Conservation (phyloP, 2,329 filamentous ascomycete genomes). For the Teratosphaeria viscida region DNA sequence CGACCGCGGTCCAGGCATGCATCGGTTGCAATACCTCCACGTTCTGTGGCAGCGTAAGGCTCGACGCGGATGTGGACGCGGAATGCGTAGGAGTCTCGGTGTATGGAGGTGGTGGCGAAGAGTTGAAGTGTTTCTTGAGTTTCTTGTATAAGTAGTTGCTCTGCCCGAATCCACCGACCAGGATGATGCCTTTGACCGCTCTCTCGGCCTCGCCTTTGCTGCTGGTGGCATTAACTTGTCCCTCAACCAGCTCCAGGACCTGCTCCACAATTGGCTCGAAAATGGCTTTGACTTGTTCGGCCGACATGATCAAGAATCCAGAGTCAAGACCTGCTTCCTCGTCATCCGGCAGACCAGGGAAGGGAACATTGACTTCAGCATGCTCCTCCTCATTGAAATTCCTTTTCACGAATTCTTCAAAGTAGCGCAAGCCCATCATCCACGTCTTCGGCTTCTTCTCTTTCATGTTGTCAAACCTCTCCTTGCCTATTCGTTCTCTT, state of each 20-base stretch:
- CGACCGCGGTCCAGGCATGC: conserved; percentile 73
- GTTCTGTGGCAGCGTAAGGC: conserved; percentile 30
- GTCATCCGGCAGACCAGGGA: conserved; percentile 66
- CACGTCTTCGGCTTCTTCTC: conserved; percentile 67
- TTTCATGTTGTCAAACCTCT: conserved; percentile 62
- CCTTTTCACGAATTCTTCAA: conserved; percentile 75
- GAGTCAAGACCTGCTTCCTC: conserved; percentile 64
- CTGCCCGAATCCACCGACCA: conserved; percentile 74
- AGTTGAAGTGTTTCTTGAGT: conserved; percentile 56
- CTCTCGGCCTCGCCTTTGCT: conserved; percentile 23
- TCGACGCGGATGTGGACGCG: conserved; percentile 4
- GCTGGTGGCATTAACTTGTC: conserved; percentile 33
- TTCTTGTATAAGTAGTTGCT: conserved; percentile 58
- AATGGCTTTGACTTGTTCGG: conserved; percentile 56
- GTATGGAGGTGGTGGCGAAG: conserved; percentile 45
- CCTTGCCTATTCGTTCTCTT: conserved; percentile 53
- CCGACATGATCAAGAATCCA: conserved; percentile 64
- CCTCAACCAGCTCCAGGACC: conserved; percentile 45
- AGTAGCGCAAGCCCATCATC: conserved; percentile 62
- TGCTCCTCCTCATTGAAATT: conserved; percentile 65
- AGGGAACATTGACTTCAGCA: conserved; percentile 62
- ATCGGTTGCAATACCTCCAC: conserved; percentile 75
- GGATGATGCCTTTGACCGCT: conserved; percentile 54
- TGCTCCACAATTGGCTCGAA: conserved; percentile 58
- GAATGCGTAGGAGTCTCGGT: conserved; percentile 60